phyloP scores from a whole-genome alignment of 192 early-diverging fungal species.

The Coemansia sp. region DNA sequence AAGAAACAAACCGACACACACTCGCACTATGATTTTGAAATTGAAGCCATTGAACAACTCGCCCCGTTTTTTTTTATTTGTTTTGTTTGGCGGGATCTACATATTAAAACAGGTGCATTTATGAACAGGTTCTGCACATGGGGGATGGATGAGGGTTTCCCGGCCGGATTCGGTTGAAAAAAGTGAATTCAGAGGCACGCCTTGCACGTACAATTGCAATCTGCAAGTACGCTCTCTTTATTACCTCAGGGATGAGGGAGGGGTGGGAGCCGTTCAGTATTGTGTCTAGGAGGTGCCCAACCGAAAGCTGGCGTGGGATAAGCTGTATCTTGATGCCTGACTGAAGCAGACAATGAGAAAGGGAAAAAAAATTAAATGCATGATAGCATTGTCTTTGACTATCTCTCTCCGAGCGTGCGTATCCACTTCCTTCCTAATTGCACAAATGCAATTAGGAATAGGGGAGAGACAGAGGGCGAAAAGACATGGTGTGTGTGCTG shows the following conservation, averaged over 20 bases:
- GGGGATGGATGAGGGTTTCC: not conserved
- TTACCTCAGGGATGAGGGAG: too few relatives aligned
- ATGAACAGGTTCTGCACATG: not conserved
- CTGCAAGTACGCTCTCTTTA: too few relatives aligned
- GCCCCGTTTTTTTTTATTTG: not conserved
- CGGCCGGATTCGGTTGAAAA: too few relatives aligned
- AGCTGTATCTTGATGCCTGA: not conserved
- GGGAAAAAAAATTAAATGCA: not conserved
- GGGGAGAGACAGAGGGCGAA: not conserved
- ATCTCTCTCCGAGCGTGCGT: not conserved
- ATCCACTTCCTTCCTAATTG: not conserved
- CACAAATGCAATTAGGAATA: not conserved
- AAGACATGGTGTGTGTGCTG: not conserved
- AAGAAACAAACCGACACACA: too few relatives aligned
- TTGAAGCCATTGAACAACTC: not conserved
- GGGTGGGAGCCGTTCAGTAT: too few relatives aligned
- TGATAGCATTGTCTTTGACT: constrained; percentile 4
- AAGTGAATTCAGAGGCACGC: too few relatives aligned
- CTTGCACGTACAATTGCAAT: too few relatives aligned
- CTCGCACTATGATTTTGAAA: not conserved
- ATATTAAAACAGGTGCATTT: constrained; percentile 1
- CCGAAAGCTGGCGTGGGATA: too few relatives aligned
- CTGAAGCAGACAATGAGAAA: constrained; percentile 1
- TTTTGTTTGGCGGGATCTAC: not conserved
- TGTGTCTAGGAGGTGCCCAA: too few relatives aligned